A percentile compares a stretch with the other conserved stretches of the same genome.
Evolutionary conservation across 805 yeast species (phyloP).

Genomic region (Myxozyma kluyveri): DNA sequence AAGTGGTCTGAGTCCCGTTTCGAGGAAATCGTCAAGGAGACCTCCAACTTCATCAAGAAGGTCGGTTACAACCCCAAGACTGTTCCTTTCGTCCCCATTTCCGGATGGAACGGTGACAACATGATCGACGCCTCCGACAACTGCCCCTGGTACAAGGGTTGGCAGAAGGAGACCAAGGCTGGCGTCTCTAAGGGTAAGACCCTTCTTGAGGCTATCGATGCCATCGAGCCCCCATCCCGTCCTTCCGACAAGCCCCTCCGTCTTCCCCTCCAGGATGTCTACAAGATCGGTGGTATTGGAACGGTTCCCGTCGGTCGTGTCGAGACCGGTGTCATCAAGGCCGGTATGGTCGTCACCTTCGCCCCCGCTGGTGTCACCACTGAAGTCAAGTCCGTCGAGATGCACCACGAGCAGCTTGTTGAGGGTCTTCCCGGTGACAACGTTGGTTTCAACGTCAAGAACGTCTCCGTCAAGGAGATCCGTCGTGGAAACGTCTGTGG

Average conservation of each 20-base stretch:
- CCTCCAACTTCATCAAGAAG: slow-evolving; percentile 77
- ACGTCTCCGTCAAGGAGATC: slow-evolving; percentile 83
- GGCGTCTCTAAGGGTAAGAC: slow-evolving; percentile 75
- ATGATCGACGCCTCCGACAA: slow-evolving; percentile 79
- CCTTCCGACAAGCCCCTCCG: slow-evolving; percentile 86
- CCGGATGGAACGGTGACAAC: slow-evolving; percentile 93
- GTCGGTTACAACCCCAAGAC: slow-evolving; percentile 81
- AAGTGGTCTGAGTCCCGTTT: slow-evolving; percentile 81
- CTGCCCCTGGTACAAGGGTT: slow-evolving; percentile 88
- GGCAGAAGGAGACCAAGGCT: slow-evolving; percentile 74
- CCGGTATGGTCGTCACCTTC: slow-evolving; percentile 85
- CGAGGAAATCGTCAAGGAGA: slow-evolving; percentile 73
- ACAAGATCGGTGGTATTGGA: slow-evolving; percentile 91
- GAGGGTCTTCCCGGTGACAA: slow-evolving; percentile 90
- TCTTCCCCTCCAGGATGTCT: slow-evolving; percentile 85
- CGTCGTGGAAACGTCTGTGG: slow-evolving; percentile 93
- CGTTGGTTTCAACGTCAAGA: slow-evolving; percentile 87
- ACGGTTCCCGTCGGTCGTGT: slow-evolving; percentile 94
- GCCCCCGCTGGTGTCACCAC: slow-evolving; percentile 91
- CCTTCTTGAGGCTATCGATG: slow-evolving; percentile 79
- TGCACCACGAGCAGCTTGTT: slow-evolving; percentile 78
- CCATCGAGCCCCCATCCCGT: slow-evolving; percentile 75
- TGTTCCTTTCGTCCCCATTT: slow-evolving; percentile 84
- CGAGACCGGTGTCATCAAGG: slow-evolving; percentile 87
- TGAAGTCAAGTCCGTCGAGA: slow-evolving; percentile 84